phyloP scores from a whole-genome alignment of 768 basidiomycete genomes.

The Mycena metata region DNA sequence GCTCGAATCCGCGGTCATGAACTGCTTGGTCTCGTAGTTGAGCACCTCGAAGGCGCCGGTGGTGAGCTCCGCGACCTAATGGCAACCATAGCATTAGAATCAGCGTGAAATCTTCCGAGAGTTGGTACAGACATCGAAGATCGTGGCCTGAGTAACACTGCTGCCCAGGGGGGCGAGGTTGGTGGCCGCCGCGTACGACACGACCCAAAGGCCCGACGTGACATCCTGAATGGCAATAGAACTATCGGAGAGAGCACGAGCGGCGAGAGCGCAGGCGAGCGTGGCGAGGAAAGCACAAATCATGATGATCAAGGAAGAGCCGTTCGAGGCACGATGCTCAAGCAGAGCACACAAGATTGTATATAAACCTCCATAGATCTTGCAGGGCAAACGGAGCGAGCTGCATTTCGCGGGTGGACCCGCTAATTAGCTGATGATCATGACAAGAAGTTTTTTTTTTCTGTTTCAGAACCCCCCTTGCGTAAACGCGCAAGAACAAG shows the following conservation, averaged over 20 bases:
- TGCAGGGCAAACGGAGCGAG: neutral
- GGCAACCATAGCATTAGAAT: slow-evolving; percentile 1
- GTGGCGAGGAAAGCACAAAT: slow-evolving; percentile 6
- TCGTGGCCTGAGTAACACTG: slow-evolving; percentile 8
- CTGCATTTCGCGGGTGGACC: neutral
- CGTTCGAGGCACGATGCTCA: slow-evolving; percentile 5
- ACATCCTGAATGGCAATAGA: slow-evolving; percentile 7
- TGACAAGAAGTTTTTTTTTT: neutral
- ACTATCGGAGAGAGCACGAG: slow-evolving; percentile 1
- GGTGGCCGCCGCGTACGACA: slow-evolving; percentile 6
- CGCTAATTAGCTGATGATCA: slow-evolving; percentile 4
- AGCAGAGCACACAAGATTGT: slow-evolving; percentile 7
- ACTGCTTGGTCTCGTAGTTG: neutral
- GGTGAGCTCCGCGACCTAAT: slow-evolving; percentile 3
- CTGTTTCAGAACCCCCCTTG: slow-evolving; percentile 6
- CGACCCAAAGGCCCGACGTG: slow-evolving; percentile 4
- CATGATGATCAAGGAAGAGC: slow-evolving; percentile 4
- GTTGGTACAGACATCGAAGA: slow-evolving; percentile 1
- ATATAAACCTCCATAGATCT: slow-evolving; percentile 2
- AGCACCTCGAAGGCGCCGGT: neutral
- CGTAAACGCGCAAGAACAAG: slow-evolving; percentile 2
- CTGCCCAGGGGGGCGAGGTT: slow-evolving; percentile 6
- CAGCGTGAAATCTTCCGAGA: slow-evolving; percentile 2
- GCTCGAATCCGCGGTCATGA: slow-evolving; percentile 1
- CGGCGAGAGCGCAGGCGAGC: slow-evolving; percentile 3